Evolutionary conservation across 345 rosid species (phyloP), one percentile per base, ranked within the genome.

Genomic region (Linum usitatissimum): DNA sequence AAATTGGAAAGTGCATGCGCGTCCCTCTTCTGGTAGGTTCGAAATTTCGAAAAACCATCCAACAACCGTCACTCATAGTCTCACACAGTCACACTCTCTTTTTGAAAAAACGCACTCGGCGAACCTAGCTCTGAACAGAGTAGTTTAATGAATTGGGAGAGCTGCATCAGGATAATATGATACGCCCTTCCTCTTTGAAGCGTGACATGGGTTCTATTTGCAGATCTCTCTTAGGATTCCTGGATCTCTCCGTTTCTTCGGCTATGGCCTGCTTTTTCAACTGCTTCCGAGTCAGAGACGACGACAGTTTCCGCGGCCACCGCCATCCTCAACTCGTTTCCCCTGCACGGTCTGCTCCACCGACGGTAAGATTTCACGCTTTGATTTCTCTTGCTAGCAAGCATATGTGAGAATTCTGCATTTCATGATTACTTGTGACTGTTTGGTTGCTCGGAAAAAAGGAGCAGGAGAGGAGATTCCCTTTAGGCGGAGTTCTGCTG

Each of bases 181-280:
- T 66, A 79, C 75, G 77, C 63, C 6, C 59, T 55, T 66, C 74
- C 65, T 9, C 17, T 10, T 60, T 80, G 77, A 72, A 68, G 66
- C 82, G 74, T 6, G 80, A 66, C 20, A 55, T 83, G 31, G 62
- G 62, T 48, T 61, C 42, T 5, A 17, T 76, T 65, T 70, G 71
- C 59, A 78, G 76, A 74, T 76, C 71, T 28, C 71, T 42, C 19
- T 1, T 78, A 60, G 67, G 80, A 18, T 76, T 64, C 42, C 48
- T 80, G 13, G 72, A 72, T 61, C 20, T 38, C 36, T 72, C 86
- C 57, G 66, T 81, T 6, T 75, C 78, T 6, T 9, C 53, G 15
- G 81, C 81, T 64, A 91, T 92, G 98, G 85, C 91, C 38, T 89
- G 98, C 66, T 82, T 92, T 70, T 70, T 91, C 28, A 73, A 71